Base-by-base conservation (phyloP, 495 filamentous ascomycete genomes). In the Daldinia vernicosa region DNA sequence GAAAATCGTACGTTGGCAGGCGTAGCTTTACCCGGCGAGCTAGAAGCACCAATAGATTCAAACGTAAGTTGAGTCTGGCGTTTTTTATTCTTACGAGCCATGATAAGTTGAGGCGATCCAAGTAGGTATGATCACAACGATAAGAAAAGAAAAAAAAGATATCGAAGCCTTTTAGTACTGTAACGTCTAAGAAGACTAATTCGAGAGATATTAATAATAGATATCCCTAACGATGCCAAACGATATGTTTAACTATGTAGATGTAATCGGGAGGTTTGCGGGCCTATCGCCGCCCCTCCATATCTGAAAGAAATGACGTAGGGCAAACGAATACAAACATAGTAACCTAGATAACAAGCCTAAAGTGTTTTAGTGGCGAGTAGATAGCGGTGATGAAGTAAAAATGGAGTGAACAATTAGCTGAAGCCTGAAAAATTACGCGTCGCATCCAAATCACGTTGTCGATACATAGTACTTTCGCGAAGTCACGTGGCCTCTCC, bases 41-140 rank as follows among this genome's bases (percentile, higher is more conserved):
- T 63, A 2, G 62, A 70, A 19, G 61, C 33, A 9, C 39, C 33
- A 15, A 52, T 58, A 32, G 70, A 60, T 60, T 77, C 71, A 35
- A 77, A 77, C 1, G 66, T 74, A 53, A 77, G 71, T 54, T 53
- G 66, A 19, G 75, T 55, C 17, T 77, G 75, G 14, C 40, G 37
- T 19, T 65, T 76, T 54, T 74, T 77, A 35, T 65, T 76, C 57
- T 74, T 77, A 28, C 61, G 70, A 14, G 73, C 63, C 74, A 77
- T 77, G 55, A 37, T 40, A 17, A 53, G 51, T 53, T 19, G 30
- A 37, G 30, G 35, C 15, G 56, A 6, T 37, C 26, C 11, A 14
- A 17, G n/a, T 55, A 55, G 3, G 12, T 9, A 12, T 2, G 28
- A 19, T 17, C 52, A 30, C 12, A 55, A 6, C 26, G 27, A 32